Percentiles rank a stretch among this genome's conserved stretches.
These are phyloP conservation scores for Phragmites australis DNA, from an alignment of 176 grass and related monocot genomes.

Conservation along the genomic window DNA sequence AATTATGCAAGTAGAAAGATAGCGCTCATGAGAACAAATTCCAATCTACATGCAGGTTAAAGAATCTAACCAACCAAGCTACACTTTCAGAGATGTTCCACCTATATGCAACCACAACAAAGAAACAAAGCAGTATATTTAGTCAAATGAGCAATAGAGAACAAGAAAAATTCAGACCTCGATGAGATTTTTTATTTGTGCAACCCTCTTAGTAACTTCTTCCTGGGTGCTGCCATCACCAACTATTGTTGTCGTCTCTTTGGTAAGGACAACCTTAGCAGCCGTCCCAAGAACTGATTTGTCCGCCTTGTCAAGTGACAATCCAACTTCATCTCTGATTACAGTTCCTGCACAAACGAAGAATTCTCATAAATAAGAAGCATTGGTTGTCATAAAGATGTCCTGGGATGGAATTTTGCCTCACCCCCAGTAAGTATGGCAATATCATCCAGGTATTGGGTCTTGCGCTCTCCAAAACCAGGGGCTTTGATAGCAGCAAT, in stretches of 20 bases:
- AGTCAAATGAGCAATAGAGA: neutral
- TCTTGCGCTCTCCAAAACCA: conserved; percentile 93
- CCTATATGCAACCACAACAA: too few relatives aligned
- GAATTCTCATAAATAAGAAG: neutral
- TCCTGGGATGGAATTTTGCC: neutral
- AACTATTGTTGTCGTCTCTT: conserved; percentile 92
- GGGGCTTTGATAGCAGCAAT: conserved; percentile 95
- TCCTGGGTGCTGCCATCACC: conserved; percentile 93
- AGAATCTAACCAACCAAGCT: neutral
- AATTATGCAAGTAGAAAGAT: neutral
- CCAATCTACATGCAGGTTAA: neutral
- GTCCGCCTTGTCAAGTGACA: conserved; percentile 89
- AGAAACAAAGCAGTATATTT: neutral
- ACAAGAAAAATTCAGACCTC: conserved; percentile 52
- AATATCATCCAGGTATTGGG: conserved; percentile 94
- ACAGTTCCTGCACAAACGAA: conserved; percentile 68
- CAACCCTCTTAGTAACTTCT: conserved; percentile 89
- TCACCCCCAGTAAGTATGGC: conserved; percentile 90
- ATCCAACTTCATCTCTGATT: conserved; percentile 89
- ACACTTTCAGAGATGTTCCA: neutral
- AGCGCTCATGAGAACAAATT: neutral
- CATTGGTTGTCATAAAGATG: neutral
- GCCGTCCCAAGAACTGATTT: conserved; percentile 79
- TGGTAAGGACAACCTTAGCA: conserved; percentile 86
- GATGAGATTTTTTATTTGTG: conserved; percentile 87